Conservation (phyloP, 2,329 filamentous ascomycete genomes). For the Aspergillus pseudoterreus region DNA sequence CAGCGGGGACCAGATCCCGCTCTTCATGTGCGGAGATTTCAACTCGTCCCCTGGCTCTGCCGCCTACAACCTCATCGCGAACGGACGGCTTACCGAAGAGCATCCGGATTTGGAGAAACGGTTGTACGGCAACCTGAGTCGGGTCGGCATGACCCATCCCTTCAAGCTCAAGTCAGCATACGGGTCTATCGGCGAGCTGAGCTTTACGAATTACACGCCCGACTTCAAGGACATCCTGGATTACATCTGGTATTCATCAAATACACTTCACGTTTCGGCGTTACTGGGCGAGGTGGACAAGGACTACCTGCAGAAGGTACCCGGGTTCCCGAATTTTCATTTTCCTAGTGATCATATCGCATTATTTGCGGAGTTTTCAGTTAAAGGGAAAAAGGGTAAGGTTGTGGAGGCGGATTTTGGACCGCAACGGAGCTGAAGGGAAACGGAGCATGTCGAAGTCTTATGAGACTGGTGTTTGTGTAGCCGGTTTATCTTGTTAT, state of each 20-base stretch:
- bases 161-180: conserved; percentile 94
- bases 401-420: conserved; percentile 62
- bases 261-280: conserved; percentile 77
- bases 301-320: conserved; percentile 78
- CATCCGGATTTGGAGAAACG: conserved; percentile 76
- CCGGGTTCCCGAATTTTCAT: conserved; percentile 90
- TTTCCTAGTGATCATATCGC: conserved; percentile 92
- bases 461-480: conserved; percentile 38
- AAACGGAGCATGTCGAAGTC: conserved; percentile 33
- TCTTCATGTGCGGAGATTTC: conserved; percentile 92
- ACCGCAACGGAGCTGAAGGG: conserved; percentile 40
- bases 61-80: conserved; percentile 84
- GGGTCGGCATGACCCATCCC: conserved; percentile 87
- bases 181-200: conserved; percentile 75
- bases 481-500: conserved; percentile 33
- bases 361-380: conserved; percentile 81
- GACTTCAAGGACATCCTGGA: conserved; percentile 90
- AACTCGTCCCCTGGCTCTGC: conserved; percentile 86
- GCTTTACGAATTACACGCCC: conserved; percentile 95
- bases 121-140: conserved; percentile 90
- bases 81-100: conserved; percentile 71
- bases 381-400: conserved; percentile 84
- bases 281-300: conserved; percentile 83
- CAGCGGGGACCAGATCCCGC: conserved; percentile 79
- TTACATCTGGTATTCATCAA: conserved; percentile 97